Conservation (phyloP, 2,329 filamentous ascomycete genomes). For the Pestalotiopsis sp. region DNA sequence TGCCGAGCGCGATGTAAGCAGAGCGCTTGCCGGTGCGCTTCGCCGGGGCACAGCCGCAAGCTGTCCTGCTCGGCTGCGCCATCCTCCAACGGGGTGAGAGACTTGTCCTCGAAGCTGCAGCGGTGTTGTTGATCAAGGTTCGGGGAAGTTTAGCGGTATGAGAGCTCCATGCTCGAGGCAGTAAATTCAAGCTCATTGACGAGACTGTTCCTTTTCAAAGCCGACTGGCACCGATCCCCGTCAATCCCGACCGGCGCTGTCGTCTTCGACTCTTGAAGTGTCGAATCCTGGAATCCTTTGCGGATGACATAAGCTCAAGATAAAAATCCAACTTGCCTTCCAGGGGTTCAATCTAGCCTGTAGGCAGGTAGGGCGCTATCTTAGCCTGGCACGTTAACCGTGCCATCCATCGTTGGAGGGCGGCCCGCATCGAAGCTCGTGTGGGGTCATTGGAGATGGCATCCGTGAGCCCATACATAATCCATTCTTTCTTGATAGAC, state of each 20-base stretch:
- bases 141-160: constrained; percentile 12
- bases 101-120: neutral
- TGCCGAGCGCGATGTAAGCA: constrained; percentile 86
- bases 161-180: constrained; percentile 29
- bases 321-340: neutral
- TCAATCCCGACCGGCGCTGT: neutral
- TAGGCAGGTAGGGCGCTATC: neutral
- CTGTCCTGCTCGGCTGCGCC: constrained; percentile 21
- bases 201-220: neutral
- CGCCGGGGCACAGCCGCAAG: constrained; percentile 26
- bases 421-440: neutral
- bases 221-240: neutral
- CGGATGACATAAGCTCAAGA: neutral
- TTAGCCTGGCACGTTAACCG: neutral
- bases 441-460: neutral
- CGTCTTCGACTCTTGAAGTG: neutral
- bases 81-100: constrained; percentile 14
- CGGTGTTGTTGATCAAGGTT: neutral
- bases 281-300: neutral
- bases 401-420: neutral
- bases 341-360: neutral
- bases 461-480: neutral
- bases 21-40: constrained; percentile 32
- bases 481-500: neutral
- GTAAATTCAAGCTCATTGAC: constrained; percentile 25